Base-by-base conservation (phyloP, 2,329 filamentous ascomycete genomes). In the Microdochium trichocladiopsis region DNA sequence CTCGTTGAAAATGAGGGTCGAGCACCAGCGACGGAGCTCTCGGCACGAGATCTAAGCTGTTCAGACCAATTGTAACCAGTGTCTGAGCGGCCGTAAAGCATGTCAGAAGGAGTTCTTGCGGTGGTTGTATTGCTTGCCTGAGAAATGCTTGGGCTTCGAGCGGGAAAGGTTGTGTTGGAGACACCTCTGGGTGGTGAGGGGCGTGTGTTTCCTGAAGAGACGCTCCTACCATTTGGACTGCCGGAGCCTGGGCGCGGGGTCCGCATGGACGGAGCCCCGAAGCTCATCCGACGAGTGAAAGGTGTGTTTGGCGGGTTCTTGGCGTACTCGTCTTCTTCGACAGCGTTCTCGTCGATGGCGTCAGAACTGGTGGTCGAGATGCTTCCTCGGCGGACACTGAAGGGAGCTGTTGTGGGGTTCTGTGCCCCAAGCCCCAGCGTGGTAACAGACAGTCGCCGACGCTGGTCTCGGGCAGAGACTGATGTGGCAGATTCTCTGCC, bases 1-100 rank as follows among this genome's bases (percentile, higher is more conserved):
- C 65, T 63, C 18, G 75, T 73, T 52, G 76, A 77, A 61, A 84
- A 79, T 48, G 78, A 78, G 47, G 82, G 73, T 53, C 82, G 77
- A 49, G 76, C 68, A 60, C 76, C 78, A 45, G 78, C 71, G 53
- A 86, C 78, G 63, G 83, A 86, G 71, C 90, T 92, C 75, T 95
- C 90, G 63, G 92, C 92, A 67, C 92, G 88, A 64, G 86, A 87
- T 71, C 91, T 90, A 78, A 96, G 84, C 76, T 95, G 92, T 76
- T 96, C 93, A 67, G 90, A 90, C 88, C 93, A 96, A 74, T 95
- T 95, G 80, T 95, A 96, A 70, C 89, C 90, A 79, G 94, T 90
- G 79, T 90, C 88, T 92, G 82, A 73, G 72, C 78, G 80, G 75
- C 72, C 66, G 69, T 72, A 71, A 74, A 72, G 73, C 72, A 73